Base-by-base conservation (phyloP, 306 rosid species). In the Oxytropis ochrocephala region DNA sequence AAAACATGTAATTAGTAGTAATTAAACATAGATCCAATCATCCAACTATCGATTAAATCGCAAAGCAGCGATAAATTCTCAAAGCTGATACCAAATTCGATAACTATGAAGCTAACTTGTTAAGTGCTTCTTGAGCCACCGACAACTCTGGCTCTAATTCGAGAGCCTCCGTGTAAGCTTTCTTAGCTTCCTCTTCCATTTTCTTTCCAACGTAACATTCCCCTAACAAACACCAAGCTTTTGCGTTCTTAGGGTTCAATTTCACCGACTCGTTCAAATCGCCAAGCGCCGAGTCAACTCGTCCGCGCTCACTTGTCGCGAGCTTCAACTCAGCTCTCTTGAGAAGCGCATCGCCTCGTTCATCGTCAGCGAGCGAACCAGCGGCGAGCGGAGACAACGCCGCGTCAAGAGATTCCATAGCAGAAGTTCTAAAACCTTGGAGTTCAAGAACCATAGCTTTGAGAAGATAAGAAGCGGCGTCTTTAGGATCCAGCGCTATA, bases 391-490 rank as follows among this genome's bases (percentile, higher is more conserved):
- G 96, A 1, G 98, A 92, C 19, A 92, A 79, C 24, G 98, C 96
- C 16, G 80, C 69, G 43, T 90, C 93, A 11, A 90, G 59, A 12
- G 98, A 79, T 33, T 92, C 96, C 8, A 93, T 88, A 0, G 97
- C 98, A 39, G 95, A 90, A 68, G 87, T 62, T 51, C 84, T 79
- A 72, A 81, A 90, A 5, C 96, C 98, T 67, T 88, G 98, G 14
- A 80, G 64, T 11, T 89, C 93, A 55, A 92, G 91, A 43, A 78
- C 89, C 47, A 90, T 47, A 29, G 96, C 80, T 44, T 90, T 90
- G 47, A 92, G 87, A 10, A 92, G 82, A 89, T 92, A 88, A 8
- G 92, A 72, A 1, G 98, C 98, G 1, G 93, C 96, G 77, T 92
- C 98, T 43, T 79, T 88, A 0, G 96, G 96, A 32, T 88, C 91